Conservation (phyloP, 2,329 filamentous ascomycete genomes). For the Ambrosiella cleistominuta region DNA sequence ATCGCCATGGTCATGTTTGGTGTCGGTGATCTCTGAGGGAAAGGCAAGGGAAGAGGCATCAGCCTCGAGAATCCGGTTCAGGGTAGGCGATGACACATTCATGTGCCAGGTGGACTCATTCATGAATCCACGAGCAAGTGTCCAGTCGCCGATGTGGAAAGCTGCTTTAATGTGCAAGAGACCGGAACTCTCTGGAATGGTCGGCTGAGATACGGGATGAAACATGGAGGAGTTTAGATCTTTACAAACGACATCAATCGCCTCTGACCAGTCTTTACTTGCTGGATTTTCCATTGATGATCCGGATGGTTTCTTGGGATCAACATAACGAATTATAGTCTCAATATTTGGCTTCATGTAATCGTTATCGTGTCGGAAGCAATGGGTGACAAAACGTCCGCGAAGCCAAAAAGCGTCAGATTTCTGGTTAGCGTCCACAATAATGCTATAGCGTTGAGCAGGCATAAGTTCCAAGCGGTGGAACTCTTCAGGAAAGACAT, state of each 20-base stretch:
- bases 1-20: constrained; percentile 1
- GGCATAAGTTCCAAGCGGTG: constrained; percentile 48
- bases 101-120: constrained; percentile 33
- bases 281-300: constrained; percentile 14
- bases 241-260: constrained; percentile 30
- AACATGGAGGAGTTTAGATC: constrained; percentile 35
- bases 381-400: constrained; percentile 28
- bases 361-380: constrained; percentile 21
- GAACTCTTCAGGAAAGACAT: constrained; percentile 40
- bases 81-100: constrained; percentile 21
- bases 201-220: constrained; percentile 21
- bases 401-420: constrained; percentile 44
- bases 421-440: constrained; percentile 42
- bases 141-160: constrained; percentile 37
- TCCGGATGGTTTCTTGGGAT: not conserved
- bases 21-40: not conserved
- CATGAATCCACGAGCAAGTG: constrained; percentile 35
- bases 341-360: constrained; percentile 19
- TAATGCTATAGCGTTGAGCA: constrained; percentile 52
- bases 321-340: constrained; percentile 19
- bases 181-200: constrained; percentile 23
- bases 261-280: constrained; percentile 33
- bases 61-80: constrained; percentile 21
- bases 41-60: not conserved
- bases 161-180: constrained; percentile 31